Percentiles rank a stretch among this genome's conserved stretches.
Evolutionary conservation across 2,329 filamentous ascomycete genomes (phyloP).

Genomic region (Aureobasidium sp.): DNA sequence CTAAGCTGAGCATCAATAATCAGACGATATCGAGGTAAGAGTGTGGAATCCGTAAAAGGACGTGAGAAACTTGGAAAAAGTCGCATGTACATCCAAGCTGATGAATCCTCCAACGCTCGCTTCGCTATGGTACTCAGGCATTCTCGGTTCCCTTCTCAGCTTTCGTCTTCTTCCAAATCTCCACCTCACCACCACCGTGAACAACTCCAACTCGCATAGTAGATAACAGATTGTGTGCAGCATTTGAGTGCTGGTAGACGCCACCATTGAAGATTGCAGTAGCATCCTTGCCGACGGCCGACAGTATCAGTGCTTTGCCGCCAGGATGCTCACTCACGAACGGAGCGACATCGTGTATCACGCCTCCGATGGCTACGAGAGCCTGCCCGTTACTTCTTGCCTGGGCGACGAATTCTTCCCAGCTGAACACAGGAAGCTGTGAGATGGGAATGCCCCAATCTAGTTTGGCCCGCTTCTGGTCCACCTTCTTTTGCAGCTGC

Average conservation of each 20-base stretch:
- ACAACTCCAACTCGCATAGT: conserved; percentile 85
- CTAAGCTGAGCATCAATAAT: neutral
- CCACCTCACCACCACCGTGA: conserved; percentile 78
- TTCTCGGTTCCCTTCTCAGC: conserved; percentile 68
- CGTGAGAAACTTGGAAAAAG: neutral
- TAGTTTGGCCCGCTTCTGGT: conserved; percentile 72
- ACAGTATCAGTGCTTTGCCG: conserved; percentile 78
- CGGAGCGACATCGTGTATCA: conserved; percentile 59
- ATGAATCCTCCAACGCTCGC: neutral
- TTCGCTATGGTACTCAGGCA: neutral
- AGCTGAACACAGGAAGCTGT: conserved; percentile 75
- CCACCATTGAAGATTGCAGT: conserved; percentile 89
- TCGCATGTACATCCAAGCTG: neutral
- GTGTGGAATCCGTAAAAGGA: neutral
- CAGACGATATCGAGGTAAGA: neutral
- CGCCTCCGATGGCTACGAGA: conserved; percentile 78
- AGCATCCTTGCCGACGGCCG: conserved; percentile 77
- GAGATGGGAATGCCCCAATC: conserved; percentile 84
- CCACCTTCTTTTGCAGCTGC: conserved; percentile 86
- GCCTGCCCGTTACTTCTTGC: conserved; percentile 70
- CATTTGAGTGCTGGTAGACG: conserved; percentile 84
- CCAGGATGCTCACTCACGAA: conserved; percentile 90
- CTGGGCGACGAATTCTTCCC: conserved; percentile 77
- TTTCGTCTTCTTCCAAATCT: conserved; percentile 86
- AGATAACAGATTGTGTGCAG: conserved; percentile 78